These are phyloP conservation scores for Clavispora santaluciae DNA, from an alignment of 805 yeast species.

Conservation along the genomic window DNA sequence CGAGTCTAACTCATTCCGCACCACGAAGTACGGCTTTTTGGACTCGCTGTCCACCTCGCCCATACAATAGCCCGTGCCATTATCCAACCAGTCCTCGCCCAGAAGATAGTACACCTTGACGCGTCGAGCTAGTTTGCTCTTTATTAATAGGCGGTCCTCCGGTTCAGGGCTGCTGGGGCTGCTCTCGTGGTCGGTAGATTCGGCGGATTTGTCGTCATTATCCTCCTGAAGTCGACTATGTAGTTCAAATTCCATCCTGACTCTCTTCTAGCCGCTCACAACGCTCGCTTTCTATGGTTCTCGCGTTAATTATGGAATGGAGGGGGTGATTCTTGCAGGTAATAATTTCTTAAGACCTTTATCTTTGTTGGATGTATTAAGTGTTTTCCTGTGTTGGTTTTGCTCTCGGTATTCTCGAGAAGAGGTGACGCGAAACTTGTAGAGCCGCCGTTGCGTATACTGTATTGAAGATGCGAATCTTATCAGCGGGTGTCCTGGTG, in stretches of 20 bases:
- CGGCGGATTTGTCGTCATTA: not conserved
- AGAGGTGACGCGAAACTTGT: not conserved
- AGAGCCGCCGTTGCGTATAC: not conserved
- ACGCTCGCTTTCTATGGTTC: too few species aligned
- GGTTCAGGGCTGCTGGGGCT: not conserved
- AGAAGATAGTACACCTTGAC: slow-evolving; percentile 87
- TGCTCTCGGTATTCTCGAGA: not conserved
- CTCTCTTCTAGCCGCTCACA: not conserved
- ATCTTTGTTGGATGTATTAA: not conserved
- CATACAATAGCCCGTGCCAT: slow-evolving; percentile 86
- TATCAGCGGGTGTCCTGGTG: not conserved
- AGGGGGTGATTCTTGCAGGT: not conserved
- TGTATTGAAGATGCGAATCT: not conserved
- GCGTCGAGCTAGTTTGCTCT: slow-evolving; percentile 50
- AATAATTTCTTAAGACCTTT: not conserved
- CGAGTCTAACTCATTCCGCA: slow-evolving; percentile 63
- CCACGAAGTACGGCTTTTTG: slow-evolving; percentile 56
- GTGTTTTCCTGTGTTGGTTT: not conserved
- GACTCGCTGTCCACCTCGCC: slow-evolving; percentile 48
- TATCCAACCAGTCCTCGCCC: slow-evolving; percentile 83
- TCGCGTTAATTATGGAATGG: not conserved
- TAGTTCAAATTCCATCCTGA: not conserved
- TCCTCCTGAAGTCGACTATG: not conserved
- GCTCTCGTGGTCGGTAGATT: not conserved
- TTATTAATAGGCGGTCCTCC: slow-evolving; percentile 1